phyloP scores from a whole-genome alignment of 371 early-diverging fungal species.

The Blyttiomyces sp. region DNA sequence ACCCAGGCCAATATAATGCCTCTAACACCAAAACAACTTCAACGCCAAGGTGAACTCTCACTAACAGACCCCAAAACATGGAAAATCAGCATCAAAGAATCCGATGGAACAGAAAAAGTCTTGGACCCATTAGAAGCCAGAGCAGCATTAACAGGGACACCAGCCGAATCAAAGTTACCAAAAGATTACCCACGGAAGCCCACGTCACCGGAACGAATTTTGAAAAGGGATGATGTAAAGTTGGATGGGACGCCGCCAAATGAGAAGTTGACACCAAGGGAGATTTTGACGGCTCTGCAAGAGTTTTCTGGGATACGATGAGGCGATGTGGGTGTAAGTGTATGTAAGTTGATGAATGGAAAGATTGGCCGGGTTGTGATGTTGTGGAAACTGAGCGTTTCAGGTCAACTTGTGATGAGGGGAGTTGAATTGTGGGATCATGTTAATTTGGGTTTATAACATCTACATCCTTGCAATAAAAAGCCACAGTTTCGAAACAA shows the following conservation, averaged over 20 bases:
- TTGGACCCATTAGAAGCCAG: conserved; percentile 28
- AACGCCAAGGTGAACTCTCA: conserved; percentile 34
- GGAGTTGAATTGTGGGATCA: too few species aligned
- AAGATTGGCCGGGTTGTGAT: too few species aligned
- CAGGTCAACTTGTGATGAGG: too few species aligned
- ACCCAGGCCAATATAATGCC: conserved; percentile 47
- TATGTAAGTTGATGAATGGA: too few species aligned
- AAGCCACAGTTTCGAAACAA: too few species aligned
- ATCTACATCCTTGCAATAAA: too few species aligned
- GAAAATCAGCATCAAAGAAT: conserved; percentile 34
- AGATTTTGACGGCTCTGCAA: conserved; percentile 27
- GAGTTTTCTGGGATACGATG: conserved; percentile 23
- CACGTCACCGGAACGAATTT: too few species aligned
- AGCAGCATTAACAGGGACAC: neutral
- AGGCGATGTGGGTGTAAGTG: too few species aligned
- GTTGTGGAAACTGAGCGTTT: too few species aligned
- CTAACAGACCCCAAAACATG: conserved; percentile 43
- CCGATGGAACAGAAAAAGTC: conserved; percentile 11
- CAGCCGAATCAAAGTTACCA: conserved; percentile 16
- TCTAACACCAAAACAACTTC: conserved; percentile 36
- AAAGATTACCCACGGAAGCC: conserved; percentile 2
- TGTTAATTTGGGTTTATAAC: too few species aligned
- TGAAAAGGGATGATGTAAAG: conserved; percentile 16
- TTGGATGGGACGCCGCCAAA: conserved; percentile 29
- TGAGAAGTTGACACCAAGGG: conserved; percentile 22